Evolutionary conservation across 1,284 basidiomycete genomes (phyloP).

Genomic region (Thecaphora thlaspeos): DNA sequence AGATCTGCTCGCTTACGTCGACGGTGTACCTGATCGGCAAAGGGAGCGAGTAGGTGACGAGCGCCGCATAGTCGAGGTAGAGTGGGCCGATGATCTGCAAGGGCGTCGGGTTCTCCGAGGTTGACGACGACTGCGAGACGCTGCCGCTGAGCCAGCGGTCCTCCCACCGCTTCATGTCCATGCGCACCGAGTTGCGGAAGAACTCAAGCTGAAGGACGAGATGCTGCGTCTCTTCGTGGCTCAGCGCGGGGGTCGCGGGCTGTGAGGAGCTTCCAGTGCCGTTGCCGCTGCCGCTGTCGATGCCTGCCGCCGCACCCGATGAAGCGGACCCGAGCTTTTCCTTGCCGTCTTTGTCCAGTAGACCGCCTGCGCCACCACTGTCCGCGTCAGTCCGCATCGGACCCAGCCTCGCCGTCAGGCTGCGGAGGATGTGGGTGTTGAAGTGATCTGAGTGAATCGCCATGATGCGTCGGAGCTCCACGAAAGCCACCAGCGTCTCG

Average conservation of each 20-base stretch:
- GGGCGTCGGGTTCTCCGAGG: slow-evolving; percentile 6
- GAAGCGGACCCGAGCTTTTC: too few relatives aligned
- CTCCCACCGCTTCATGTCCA: slow-evolving; percentile 36
- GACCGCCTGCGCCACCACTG: too few relatives aligned
- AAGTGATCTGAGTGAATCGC: slow-evolving; percentile 16
- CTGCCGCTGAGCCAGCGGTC: slow-evolving; percentile 23
- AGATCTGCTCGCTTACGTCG: slow-evolving; percentile 11
- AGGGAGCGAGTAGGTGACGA: slow-evolving; percentile 30
- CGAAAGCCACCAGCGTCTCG: slow-evolving; percentile 32
- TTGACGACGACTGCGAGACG: not conserved
- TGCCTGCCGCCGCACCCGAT: too few relatives aligned
- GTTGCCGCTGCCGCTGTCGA: not conserved
- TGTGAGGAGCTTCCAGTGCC: too few relatives aligned
- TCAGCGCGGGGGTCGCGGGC: not conserved
- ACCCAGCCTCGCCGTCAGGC: slow-evolving; percentile 5
- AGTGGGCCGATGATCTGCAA: slow-evolving; percentile 20
- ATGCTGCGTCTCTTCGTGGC: slow-evolving; percentile 14
- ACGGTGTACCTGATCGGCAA: slow-evolving; percentile 20
- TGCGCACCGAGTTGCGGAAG: slow-evolving; percentile 20
- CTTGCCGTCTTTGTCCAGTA: too few relatives aligned
- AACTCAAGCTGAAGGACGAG: slow-evolving; percentile 21
- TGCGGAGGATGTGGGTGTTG: slow-evolving; percentile 22
- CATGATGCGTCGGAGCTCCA: slow-evolving; percentile 31
- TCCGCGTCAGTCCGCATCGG: not conserved
- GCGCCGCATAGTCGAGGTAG: slow-evolving; percentile 27